A percentile compares a stretch with the other conserved stretches of the same genome.
phyloP scores from a whole-genome alignment of 192 early-diverging fungal genomes.

The Cladochytrium replicatum region DNA sequence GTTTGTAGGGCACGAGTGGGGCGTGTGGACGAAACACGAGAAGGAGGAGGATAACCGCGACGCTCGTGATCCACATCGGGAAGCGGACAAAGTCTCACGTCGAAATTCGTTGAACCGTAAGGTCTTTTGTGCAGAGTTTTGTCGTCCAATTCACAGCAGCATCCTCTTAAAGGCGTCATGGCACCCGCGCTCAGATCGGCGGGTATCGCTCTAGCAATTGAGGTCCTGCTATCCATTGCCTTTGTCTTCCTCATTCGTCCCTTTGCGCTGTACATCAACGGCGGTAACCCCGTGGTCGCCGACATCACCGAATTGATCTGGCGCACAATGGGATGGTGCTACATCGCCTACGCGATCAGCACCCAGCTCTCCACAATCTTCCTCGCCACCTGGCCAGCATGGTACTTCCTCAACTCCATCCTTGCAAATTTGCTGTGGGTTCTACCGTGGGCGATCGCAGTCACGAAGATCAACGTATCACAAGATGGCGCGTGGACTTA shows the following conservation, averaged over 20 bases:
- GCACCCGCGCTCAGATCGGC: no score
- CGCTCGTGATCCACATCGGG: no score
- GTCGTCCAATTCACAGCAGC: no score
- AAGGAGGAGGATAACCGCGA: no score
- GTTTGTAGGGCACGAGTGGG: conserved; percentile 16
- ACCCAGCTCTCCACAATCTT: conserved; percentile 12
- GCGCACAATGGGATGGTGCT: conserved; percentile 13
- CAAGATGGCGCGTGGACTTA: conserved; percentile 11
- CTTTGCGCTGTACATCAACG: conserved; percentile 13
- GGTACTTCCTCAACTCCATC: conserved; percentile 16
- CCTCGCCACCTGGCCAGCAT: conserved; percentile 10
- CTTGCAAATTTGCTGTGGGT: conserved; percentile 16
- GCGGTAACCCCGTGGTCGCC: conserved; percentile 1
- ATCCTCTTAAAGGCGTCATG: not conserved
- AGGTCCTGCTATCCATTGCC: conserved; percentile 1
- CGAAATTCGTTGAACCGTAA: no score
- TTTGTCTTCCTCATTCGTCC: conserved; percentile 9
- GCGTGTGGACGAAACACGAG: no score
- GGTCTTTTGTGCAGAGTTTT: no score
- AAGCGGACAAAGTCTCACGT: no score
- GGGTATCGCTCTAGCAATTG: not conserved
- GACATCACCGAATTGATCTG: conserved; percentile 10
- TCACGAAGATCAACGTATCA: not conserved
- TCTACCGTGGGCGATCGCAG: conserved; percentile 19
- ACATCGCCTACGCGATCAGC: conserved; percentile 10